phyloP scores from a whole-genome alignment of 2,329 filamentous ascomycete genomes.

The Chaetomiaceae sp. region DNA sequence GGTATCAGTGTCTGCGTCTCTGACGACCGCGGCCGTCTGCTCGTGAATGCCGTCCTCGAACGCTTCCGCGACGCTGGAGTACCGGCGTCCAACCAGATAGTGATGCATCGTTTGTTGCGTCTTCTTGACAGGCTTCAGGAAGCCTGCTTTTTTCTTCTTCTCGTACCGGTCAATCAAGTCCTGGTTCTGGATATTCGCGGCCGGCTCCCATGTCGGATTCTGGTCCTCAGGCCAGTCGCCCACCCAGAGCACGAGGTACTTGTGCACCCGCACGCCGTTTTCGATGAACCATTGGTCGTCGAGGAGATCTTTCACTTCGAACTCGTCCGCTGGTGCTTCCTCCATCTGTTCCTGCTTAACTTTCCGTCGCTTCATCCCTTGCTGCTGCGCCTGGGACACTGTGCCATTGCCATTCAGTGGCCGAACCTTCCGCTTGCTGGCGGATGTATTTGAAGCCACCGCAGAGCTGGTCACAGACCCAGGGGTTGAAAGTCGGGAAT shows the following conservation, averaged over 20 bases:
- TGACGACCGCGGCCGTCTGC: background rate
- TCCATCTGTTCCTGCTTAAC: slow-evolving; percentile 13
- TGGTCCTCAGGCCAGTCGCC: slow-evolving; percentile 51
- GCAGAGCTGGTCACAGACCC: background rate
- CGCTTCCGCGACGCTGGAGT: slow-evolving; percentile 24
- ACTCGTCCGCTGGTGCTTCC: slow-evolving; percentile 19
- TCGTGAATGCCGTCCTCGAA: slow-evolving; percentile 25
- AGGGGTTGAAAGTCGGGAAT: background rate
- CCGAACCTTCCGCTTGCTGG: slow-evolving; percentile 8
- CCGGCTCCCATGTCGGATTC: slow-evolving; percentile 54
- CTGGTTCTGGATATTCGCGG: slow-evolving; percentile 40
- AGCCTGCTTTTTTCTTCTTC: slow-evolving; percentile 25
- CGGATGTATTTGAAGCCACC: background rate
- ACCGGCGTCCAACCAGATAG: slow-evolving; percentile 16
- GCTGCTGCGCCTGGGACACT: background rate
- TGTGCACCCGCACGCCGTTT: slow-evolving; percentile 34
- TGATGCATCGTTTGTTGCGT: slow-evolving; percentile 12
- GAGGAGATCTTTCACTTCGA: slow-evolving; percentile 24
- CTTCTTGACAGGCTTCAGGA: slow-evolving; percentile 13
- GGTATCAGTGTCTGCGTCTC: slow-evolving; percentile 6
- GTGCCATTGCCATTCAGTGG: background rate
- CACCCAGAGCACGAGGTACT: slow-evolving; percentile 50
- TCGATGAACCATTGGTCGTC: slow-evolving; percentile 34
- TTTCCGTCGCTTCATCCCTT: slow-evolving; percentile 7
- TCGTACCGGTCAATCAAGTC: slow-evolving; percentile 38